A percentile compares a stretch with the other conserved stretches of the same genome.
These are phyloP conservation scores for Candida sanyiensis DNA, from an alignment of 805 yeast genomes.

Conservation along the genomic window DNA sequence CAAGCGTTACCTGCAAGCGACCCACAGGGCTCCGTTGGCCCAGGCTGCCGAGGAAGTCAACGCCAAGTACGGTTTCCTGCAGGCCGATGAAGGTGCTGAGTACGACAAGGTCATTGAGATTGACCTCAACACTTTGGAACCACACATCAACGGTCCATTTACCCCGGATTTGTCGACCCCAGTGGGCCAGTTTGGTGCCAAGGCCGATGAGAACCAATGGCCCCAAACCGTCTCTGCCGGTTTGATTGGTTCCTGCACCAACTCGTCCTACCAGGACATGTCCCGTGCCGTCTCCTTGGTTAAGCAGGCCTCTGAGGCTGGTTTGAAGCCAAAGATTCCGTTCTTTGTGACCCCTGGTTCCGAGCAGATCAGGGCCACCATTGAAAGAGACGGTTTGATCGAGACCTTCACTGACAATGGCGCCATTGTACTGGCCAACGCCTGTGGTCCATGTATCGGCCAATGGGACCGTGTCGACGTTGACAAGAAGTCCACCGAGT, in stretches of 20 bases:
- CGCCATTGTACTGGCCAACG: conserved; percentile 90
- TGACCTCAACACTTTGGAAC: conserved; percentile 81
- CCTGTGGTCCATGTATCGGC: conserved; percentile 99
- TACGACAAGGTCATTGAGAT: conserved; percentile 92
- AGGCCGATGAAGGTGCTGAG: conserved; percentile 82
- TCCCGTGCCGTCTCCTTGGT: conserved; percentile 90
- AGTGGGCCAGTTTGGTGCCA: conserved; percentile 70
- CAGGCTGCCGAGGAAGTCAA: conserved; percentile 64
- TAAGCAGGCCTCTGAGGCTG: conserved; percentile 78
- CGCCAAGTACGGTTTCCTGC: conserved; percentile 53
- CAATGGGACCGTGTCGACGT: conserved; percentile 96
- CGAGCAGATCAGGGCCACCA: conserved; percentile 95
- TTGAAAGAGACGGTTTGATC: conserved; percentile 90
- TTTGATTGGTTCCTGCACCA: conserved; percentile 96
- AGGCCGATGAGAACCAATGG: conserved; percentile 73
- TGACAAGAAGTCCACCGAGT: conserved; percentile 53
- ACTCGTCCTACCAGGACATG: conserved; percentile 98
- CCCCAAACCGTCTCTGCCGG: conserved; percentile 86
- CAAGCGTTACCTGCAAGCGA: conserved; percentile 72
- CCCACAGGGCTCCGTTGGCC: conserved; percentile 79
- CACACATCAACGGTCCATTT: conserved; percentile 95
- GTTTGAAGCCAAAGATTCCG: conserved; percentile 84
- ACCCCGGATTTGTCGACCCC: conserved; percentile 98
- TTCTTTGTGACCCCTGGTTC: conserved; percentile 98
- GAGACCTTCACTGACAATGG: conserved; percentile 79